Base-by-base conservation (phyloP, 2,329 filamentous ascomycete genomes). In the Atkinsonella hypoxylon region DNA sequence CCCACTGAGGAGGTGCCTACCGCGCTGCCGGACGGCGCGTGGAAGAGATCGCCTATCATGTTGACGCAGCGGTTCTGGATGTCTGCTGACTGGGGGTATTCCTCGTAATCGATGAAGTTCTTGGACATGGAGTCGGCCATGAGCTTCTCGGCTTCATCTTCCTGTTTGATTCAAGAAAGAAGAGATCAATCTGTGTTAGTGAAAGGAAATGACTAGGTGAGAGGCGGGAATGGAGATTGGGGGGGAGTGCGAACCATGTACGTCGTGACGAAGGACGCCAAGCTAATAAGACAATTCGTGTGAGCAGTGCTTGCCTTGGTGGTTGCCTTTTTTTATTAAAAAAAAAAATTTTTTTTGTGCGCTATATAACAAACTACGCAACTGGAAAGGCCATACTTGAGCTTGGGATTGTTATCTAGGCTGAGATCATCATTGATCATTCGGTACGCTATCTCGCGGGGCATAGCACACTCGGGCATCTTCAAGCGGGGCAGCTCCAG, bases 341-440 rank as follows among this genome's bases (percentile, higher is more conserved):
- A n/a, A n/a, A n/a, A n/a, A n/a, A n/a, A n/a, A n/a, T n/a, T n/a
- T n/a, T n/a, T n/a, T n/a, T n/a, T n/a, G n/a, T n/a, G n/a, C n/a
- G n/a, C n/a, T n/a, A n/a, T n/a, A n/a, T n/a, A n/a, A n/a, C n/a
- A n/a, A n/a, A n/a, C 39, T 36, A 15, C 11, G 15, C 34, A 36
- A n/a, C n/a, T 36, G 7, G 17, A 22, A 31, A n/a, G 7, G 15
- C 26, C 75, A 58, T 70, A 87, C 83, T 85, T 88, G 56, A 95
- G 77, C 76, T 89, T 91, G 9, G 89, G 89, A 59, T 91, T 94
- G 51, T 89, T 89, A 64, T 97, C 91, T 48, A 96, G 74, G 56
- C 87, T 93, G 56, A 96, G 75, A 63, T 95, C 88, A 66, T 96
- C 91, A 74, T 89, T 91, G 75, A 96, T 96, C 87, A 96, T 86